Conservation (phyloP, 177 flowering plant genomes). For the Tripterygium wilfordii region DNA sequence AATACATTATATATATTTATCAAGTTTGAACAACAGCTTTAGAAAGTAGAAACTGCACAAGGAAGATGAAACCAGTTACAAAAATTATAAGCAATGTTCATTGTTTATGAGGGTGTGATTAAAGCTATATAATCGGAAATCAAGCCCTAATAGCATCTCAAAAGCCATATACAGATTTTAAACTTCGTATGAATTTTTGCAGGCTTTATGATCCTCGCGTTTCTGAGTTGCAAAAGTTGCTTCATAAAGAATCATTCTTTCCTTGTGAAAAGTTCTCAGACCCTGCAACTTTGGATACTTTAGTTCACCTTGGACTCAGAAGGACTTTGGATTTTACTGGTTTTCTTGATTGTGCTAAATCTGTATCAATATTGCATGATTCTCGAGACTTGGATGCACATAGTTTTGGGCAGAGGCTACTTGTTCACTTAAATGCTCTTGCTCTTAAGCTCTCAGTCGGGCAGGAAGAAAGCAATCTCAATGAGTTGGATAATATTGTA, state of each 20-base stretch:
- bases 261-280: slow-evolving; percentile 68
- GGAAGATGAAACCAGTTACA: too few relatives aligned
- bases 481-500: slow-evolving; percentile 7
- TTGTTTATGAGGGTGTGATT: too few relatives aligned
- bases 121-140: too few relatives aligned
- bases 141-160: too few relatives aligned
- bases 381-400: slow-evolving; percentile 41
- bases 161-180: too few relatives aligned
- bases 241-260: slow-evolving; percentile 66
- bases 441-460: slow-evolving; percentile 36
- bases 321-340: slow-evolving; percentile 54
- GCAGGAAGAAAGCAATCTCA: slow-evolving; percentile 13
- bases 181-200: slow-evolving; percentile 17
- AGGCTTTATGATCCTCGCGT: slow-evolving; percentile 98
- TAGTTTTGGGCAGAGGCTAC: slow-evolving; percentile 45
- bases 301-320: slow-evolving; percentile 64
- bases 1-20: too few relatives aligned
- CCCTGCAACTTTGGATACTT: slow-evolving; percentile 52
- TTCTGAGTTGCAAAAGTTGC: slow-evolving; percentile 51
- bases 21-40: too few relatives aligned
- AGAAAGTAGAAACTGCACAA: too few relatives aligned
- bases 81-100: too few relatives aligned
- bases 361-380: slow-evolving; percentile 67
- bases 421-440: slow-evolving; percentile 51
- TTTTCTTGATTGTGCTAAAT: slow-evolving; percentile 83